Evolutionary conservation across 1,284 basidiomycete genomes (phyloP).

Genomic region (Apiotrichum akiyoshidainum): DNA sequence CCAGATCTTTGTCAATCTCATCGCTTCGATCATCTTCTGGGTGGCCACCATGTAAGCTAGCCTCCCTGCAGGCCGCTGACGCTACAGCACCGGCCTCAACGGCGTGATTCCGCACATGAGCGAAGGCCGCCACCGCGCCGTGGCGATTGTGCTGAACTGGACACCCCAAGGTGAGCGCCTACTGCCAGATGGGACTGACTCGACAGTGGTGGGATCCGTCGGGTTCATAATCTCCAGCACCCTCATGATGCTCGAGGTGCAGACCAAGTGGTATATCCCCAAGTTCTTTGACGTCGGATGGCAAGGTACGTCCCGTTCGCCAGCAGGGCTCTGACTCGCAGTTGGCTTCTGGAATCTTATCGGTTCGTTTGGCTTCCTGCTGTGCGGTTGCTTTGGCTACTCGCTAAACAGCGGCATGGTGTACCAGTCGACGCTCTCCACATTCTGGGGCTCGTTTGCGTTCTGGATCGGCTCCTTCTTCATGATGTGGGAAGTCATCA

Average conservation of each 20-base stretch:
- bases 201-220: constrained; percentile 59
- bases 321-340: no score
- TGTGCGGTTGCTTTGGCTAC: constrained; percentile 59
- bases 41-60: constrained; percentile 52
- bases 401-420: constrained; percentile 43
- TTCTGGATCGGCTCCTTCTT: constrained; percentile 60
- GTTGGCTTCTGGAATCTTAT: constrained; percentile 4
- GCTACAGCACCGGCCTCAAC: constrained; percentile 54
- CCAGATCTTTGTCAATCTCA: constrained; percentile 55
- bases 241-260: constrained; percentile 59
- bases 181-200: background rate
- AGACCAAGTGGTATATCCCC: constrained; percentile 57
- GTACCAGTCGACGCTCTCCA: constrained; percentile 58
- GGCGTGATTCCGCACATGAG: constrained; percentile 51
- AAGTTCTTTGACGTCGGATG: constrained; percentile 54
- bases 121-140: constrained; percentile 26
- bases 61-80: background rate
- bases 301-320: constrained; percentile 51
- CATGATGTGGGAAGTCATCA: constrained; percentile 53
- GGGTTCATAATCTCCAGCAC: constrained; percentile 59
- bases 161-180: constrained; percentile 49
- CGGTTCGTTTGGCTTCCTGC: constrained; percentile 58
- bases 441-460: constrained; percentile 63
- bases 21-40: constrained; percentile 61
- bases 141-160: constrained; percentile 54